Percentiles rank a stretch among this genome's conserved stretches.
Conservation (phyloP, 2,329 filamentous ascomycete genomes). For the Beauveria pseudobassiana region DNA sequence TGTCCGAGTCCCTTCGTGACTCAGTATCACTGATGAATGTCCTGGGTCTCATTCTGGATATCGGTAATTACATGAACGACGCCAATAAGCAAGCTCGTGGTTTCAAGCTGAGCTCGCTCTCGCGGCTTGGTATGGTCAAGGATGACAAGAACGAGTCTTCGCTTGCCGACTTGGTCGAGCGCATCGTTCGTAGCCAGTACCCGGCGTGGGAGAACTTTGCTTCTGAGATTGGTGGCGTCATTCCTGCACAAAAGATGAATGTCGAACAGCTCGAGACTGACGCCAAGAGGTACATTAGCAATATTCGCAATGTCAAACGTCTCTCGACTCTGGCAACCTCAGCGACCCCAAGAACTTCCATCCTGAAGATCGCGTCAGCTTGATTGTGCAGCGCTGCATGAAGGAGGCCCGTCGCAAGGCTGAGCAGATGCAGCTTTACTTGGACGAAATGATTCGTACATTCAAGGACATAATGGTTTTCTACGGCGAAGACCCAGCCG, state of each 20-base stretch:
- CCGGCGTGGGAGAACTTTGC: constrained; percentile 89
- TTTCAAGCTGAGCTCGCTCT: constrained; percentile 94
- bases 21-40: constrained; percentile 95
- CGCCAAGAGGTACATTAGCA: constrained; percentile 87
- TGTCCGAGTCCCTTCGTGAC: constrained; percentile 83
- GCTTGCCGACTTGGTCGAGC: constrained; percentile 90
- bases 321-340: constrained; percentile 85
- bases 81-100: constrained; percentile 96
- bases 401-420: constrained; percentile 94
- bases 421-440: constrained; percentile 87
- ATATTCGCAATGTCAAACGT: constrained; percentile 91
- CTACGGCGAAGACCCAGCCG: constrained; percentile 86
- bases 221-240: constrained; percentile 74
- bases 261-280: constrained; percentile 85
- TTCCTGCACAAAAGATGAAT: constrained; percentile 81
- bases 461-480: constrained; percentile 96
- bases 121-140: constrained; percentile 92
- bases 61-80: constrained; percentile 99
- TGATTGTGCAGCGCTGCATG: constrained; percentile 88
- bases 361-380: constrained; percentile 87
- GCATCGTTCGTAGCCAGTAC: constrained; percentile 93
- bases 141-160: constrained; percentile 98
- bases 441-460: constrained; percentile 84
- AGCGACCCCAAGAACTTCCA: constrained; percentile 98
- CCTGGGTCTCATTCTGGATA: constrained; percentile 88